Base-by-base conservation (phyloP, 2,329 filamentous ascomycete species). In the Paraphaeosphaeria minitans region DNA sequence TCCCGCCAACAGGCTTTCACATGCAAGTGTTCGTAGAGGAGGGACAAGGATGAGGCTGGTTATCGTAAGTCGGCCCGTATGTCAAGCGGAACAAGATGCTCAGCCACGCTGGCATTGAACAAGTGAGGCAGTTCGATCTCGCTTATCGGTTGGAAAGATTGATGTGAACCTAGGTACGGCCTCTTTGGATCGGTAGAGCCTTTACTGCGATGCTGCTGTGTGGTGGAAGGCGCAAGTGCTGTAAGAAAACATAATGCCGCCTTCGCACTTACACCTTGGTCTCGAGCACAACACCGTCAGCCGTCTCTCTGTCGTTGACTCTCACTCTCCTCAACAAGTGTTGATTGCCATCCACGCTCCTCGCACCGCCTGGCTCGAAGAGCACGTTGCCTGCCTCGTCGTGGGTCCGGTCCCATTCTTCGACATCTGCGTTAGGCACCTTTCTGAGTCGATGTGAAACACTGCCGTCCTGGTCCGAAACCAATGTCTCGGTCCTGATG, bases 331-430 rank as follows among this genome's bases (percentile, higher is more conserved):
- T 41, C 7, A 51, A 14, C 21, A 51, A 29, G 21, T 51, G 49
- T n/a, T 51, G 49, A 21, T 41, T 51, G 10, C 49, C 49, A 29
- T 42, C 49, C 33, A 51, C 49, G 22, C 49, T 51, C 16, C 33
- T 41, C 10, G 49, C 35, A n/a, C 33, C 49, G n/a, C 21, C 43
- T 10, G 53, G 59, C 14, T 57, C 60, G 8, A 55, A 49, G 7
- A 68, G 50, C n/a, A 70, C 35, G 46, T 72, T 71, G 0, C 68
- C 68, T 2, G 67, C 62, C 7, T 63, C 68, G 50, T 75, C 72
- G 55, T 75, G 71, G 24, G 64, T 70, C 12, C 60, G 59, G 63
- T 75, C 72, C 67, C 71, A 74, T 46, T 71, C 64, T n/a, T 56
- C 64, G 16, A 73, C 51, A 29, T 70, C 59, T 2, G 53, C 54